Evolutionary conservation across 371 early-diverging fungal species (phyloP).

Genomic region (Rozella allomycis): DNA sequence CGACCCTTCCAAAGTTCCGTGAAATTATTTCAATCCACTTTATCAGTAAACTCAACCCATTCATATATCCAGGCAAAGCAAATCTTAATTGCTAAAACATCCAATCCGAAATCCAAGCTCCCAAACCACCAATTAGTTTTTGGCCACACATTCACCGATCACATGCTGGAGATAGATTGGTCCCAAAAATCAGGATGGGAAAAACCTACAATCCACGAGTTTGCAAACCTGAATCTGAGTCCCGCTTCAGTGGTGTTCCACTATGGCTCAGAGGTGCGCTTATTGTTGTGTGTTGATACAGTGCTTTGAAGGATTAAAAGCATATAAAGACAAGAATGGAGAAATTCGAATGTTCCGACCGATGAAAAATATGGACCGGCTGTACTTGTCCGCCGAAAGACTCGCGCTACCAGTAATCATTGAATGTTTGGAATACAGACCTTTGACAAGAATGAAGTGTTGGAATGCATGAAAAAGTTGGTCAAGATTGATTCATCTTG

Average conservation of each 20-base stretch:
- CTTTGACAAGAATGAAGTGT: conserved; percentile 57
- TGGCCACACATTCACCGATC: conserved; percentile 74
- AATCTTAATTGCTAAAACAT: too few relatives aligned
- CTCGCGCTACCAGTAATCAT: conserved; percentile 74
- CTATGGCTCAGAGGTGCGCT: too few relatives aligned
- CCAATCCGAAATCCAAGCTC: conserved; percentile 30
- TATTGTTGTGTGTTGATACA: too few relatives aligned
- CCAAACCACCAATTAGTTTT: conserved; percentile 62
- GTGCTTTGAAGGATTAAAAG: conserved; percentile 85
- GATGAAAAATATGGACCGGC: conserved; percentile 71
- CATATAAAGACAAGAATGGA: conserved; percentile 59
- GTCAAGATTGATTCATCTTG: conserved; percentile 57
- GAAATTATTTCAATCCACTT: too few relatives aligned
- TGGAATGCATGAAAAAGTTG: conserved; percentile 62
- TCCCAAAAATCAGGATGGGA: conserved; percentile 48
- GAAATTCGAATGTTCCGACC: conserved; percentile 67
- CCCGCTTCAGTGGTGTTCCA: conserved; percentile 79
- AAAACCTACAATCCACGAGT: conserved; percentile 43
- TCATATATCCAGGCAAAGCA: too few relatives aligned
- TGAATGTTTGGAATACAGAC: conserved; percentile 5
- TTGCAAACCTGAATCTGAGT: conserved; percentile 50
- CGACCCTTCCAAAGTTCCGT: too few relatives aligned
- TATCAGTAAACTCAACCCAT: too few relatives aligned
- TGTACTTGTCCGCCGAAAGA: conserved; percentile 43
- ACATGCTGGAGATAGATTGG: conserved; percentile 76